Conservation (phyloP, 2,329 filamentous ascomycete genomes). For the Beauveria sp. region DNA sequence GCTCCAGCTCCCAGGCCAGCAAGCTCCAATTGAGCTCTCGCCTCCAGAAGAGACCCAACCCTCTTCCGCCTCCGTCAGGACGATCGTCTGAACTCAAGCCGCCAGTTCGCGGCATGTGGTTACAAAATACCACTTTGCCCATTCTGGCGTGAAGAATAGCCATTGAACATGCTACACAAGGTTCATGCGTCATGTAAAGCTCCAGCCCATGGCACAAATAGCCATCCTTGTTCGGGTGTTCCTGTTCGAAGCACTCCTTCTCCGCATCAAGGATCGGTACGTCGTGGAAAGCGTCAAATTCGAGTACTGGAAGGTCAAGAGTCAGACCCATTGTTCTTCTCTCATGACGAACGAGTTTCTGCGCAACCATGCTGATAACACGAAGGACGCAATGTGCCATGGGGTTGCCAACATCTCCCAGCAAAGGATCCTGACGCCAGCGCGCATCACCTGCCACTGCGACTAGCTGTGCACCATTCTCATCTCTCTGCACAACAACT, state of each 20-base stretch:
- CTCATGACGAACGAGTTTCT: constrained; percentile 53
- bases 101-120: constrained; percentile 72
- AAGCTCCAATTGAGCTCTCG: constrained; percentile 82
- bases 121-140: constrained; percentile 72
- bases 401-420: constrained; percentile 54
- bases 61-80: constrained; percentile 46
- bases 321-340: constrained; percentile 31
- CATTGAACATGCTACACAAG: constrained; percentile 96
- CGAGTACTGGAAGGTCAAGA: constrained; percentile 32
- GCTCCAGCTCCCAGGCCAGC: constrained; percentile 69
- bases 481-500: constrained; percentile 61
- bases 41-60: constrained; percentile 63
- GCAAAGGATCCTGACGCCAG: constrained; percentile 48
- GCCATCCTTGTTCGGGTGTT: constrained; percentile 64
- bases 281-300: constrained; percentile 60
- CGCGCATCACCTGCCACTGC: constrained; percentile 71
- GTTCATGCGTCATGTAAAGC: constrained; percentile 90
- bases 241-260: constrained; percentile 50
- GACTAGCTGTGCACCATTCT: constrained; percentile 48
- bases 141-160: constrained; percentile 91
- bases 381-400: constrained; percentile 73
- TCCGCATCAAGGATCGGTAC: constrained; percentile 62
- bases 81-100: constrained; percentile 73
- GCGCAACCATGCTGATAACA: constrained; percentile 75
- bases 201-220: constrained; percentile 93